Evolutionary conservation across 441 rosid genomes (phyloP).

Genomic region (Aleurites moluccanus): DNA sequence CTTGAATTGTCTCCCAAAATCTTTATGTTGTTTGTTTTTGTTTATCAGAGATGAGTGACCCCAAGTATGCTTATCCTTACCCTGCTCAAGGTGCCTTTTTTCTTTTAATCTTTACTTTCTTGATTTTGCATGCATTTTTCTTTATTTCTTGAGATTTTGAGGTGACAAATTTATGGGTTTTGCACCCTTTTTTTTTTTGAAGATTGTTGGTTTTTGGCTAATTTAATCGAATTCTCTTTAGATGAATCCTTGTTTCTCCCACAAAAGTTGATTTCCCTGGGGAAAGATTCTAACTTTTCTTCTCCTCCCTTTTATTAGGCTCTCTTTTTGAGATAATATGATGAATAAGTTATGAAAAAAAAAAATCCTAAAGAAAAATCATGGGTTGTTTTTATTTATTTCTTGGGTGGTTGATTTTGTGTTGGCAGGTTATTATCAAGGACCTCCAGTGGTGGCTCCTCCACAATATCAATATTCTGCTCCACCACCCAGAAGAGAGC

Average conservation of each 20-base stretch:
- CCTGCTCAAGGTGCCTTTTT: constrained; percentile 54
- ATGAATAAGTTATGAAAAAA: no score
- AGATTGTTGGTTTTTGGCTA: background rate
- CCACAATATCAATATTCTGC: constrained; percentile 69
- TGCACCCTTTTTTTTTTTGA: background rate
- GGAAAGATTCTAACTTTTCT: background rate
- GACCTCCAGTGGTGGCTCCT: constrained; percentile 77
- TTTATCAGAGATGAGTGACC: constrained; percentile 43
- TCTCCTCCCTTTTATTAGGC: no score
- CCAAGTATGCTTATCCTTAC: constrained; percentile 68
- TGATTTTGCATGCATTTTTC: background rate
- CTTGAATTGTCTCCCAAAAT: background rate
- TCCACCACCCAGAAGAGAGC: constrained; percentile 50
- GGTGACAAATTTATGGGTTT: background rate
- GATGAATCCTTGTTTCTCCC: background rate
- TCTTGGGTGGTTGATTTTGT: background rate
- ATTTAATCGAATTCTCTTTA: background rate
- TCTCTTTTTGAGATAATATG: no score
- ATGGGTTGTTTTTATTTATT: background rate
- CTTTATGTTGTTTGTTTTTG: background rate
- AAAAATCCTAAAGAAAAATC: no score
- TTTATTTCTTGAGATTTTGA: background rate
- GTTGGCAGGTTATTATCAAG: constrained; percentile 61
- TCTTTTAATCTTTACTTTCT: background rate
- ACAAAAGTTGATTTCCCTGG: background rate